Evolutionary conservation across 2,329 filamentous ascomycete genomes (phyloP).

Genomic region (Colletotrichum limetticola): DNA sequence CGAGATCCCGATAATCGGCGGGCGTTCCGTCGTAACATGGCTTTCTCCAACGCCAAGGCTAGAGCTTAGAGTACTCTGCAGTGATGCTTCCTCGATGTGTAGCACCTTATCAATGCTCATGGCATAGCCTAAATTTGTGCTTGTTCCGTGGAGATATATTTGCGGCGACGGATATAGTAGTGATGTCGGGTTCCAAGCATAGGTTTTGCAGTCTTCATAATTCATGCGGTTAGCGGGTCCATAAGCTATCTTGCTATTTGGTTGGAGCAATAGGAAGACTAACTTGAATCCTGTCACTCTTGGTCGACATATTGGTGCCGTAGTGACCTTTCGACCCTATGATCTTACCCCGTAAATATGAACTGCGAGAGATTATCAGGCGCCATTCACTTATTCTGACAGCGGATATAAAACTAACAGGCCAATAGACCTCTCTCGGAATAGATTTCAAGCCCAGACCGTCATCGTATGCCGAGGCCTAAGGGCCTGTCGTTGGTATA

Average conservation of each 20-base stretch:
- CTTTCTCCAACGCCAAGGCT: slow-evolving; percentile 15
- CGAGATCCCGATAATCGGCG: slow-evolving; percentile 1
- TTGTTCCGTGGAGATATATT: not conserved
- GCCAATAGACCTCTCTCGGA: too few relatives aligned
- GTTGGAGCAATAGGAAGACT: not conserved
- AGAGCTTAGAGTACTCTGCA: not conserved
- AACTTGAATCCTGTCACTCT: not conserved
- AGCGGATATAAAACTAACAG: too few relatives aligned
- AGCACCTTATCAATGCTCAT: not conserved
- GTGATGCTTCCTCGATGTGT: slow-evolving; percentile 6
- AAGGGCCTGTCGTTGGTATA: too few relatives aligned
- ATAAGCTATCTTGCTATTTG: not conserved
- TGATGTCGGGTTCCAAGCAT: not conserved
- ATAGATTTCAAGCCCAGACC: too few relatives aligned
- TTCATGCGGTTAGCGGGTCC: not conserved
- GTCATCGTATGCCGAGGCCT: too few relatives aligned
- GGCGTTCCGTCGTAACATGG: not conserved
- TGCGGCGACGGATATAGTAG: not conserved
- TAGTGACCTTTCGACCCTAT: too few relatives aligned
- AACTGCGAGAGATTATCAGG: too few relatives aligned
- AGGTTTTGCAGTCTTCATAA: not conserved
- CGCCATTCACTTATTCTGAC: too few relatives aligned
- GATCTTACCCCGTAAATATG: too few relatives aligned
- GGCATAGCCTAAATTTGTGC: slow-evolving; percentile 6
- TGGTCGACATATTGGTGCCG: not conserved